Percentiles rank a stretch among this genome's conserved stretches.
phyloP scores from a whole-genome alignment of 306 rosid genomes.

The Boehmeria nivea region DNA sequence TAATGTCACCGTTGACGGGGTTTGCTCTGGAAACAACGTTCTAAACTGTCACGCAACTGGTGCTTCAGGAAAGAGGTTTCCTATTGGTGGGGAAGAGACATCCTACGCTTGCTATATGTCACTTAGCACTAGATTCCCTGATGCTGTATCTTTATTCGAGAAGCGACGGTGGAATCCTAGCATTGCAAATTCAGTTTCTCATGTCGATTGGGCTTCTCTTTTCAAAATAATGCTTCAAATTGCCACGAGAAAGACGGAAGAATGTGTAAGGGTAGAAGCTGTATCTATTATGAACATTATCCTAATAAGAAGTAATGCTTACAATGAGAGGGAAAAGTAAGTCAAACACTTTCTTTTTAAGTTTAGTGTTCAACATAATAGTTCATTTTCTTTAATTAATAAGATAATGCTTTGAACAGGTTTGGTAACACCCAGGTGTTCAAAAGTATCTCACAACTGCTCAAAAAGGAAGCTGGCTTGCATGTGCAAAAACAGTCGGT shows the following conservation, averaged over 20 bases:
- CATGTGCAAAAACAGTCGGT: slow-evolving; percentile 50
- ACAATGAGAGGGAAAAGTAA: slow-evolving; percentile 68
- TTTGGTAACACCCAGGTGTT: slow-evolving; percentile 48
- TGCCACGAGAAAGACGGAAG: slow-evolving; percentile 49
- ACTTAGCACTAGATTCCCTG: slow-evolving; percentile 16
- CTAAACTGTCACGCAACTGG: slow-evolving; percentile 35
- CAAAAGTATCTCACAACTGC: slow-evolving; percentile 53
- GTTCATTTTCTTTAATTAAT: background rate
- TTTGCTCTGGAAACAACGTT: slow-evolving; percentile 33
- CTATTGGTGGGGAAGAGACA: slow-evolving; percentile 12
- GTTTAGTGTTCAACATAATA: slow-evolving; percentile 10
- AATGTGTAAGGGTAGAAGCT: slow-evolving; percentile 58
- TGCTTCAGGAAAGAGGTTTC: slow-evolving; percentile 26
- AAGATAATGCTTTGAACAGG: slow-evolving; percentile 41
- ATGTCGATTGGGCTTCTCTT: slow-evolving; percentile 55
- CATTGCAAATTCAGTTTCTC: slow-evolving; percentile 32
- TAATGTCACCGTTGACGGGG: slow-evolving; percentile 55
- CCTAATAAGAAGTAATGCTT: slow-evolving; percentile 50
- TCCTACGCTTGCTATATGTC: slow-evolving; percentile 17
- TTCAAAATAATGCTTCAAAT: slow-evolving; percentile 55
- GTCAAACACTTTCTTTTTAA: slow-evolving; percentile 26
- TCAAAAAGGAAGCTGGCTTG: slow-evolving; percentile 68
- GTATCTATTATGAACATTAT: slow-evolving; percentile 58
- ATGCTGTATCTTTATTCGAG: slow-evolving; percentile 34
- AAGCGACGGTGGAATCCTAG: slow-evolving; percentile 38